These are phyloP conservation scores for Pseudotulostoma volvatum DNA, from an alignment of 495 filamentous ascomycete genomes.

Conservation along the genomic window DNA sequence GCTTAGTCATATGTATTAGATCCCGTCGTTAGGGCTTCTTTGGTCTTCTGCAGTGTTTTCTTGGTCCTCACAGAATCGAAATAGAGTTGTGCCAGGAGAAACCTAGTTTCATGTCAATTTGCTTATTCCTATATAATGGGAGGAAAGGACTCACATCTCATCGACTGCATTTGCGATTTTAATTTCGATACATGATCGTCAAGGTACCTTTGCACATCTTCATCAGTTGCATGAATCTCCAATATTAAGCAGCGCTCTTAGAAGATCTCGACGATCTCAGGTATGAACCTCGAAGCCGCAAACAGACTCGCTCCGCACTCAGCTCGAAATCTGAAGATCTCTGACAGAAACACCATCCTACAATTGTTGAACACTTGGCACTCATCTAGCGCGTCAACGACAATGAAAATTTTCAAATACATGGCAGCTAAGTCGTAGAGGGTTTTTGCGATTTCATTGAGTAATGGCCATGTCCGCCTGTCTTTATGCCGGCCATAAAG, in stretches of 20 bases:
- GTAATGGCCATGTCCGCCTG: conserved; percentile 9
- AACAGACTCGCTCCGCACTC: conserved; percentile 15
- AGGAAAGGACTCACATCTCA: conserved; percentile 3
- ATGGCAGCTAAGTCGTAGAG: conserved; percentile 9
- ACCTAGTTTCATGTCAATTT: conserved; percentile 3
- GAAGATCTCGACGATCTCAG: conserved; percentile 15
- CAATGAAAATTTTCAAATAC: conserved; percentile 9
- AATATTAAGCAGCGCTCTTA: conserved; percentile 4
- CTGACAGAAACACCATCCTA: not conserved
- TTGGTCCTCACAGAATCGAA: conserved; percentile 1
- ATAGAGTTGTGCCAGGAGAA: conserved; percentile 3
- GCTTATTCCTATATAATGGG: not conserved
- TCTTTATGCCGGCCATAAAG: conserved; percentile 3
- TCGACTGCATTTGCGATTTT: conserved; percentile 2
- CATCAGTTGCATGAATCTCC: conserved; percentile 20
- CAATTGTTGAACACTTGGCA: conserved; percentile 12
- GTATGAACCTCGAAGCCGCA: conserved; percentile 22
- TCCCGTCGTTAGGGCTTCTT: not conserved
- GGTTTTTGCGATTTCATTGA: conserved; percentile 14
- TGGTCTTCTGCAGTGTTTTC: not conserved
- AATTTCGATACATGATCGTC: conserved; percentile 1
- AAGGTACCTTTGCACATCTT: conserved; percentile 20
- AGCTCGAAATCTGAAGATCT: conserved; percentile 13
- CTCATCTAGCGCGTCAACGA: conserved; percentile 30
- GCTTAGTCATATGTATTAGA: conserved; percentile 2